Conservation (phyloP, 805 yeast genomes). For the Candida sithepensis region DNA sequence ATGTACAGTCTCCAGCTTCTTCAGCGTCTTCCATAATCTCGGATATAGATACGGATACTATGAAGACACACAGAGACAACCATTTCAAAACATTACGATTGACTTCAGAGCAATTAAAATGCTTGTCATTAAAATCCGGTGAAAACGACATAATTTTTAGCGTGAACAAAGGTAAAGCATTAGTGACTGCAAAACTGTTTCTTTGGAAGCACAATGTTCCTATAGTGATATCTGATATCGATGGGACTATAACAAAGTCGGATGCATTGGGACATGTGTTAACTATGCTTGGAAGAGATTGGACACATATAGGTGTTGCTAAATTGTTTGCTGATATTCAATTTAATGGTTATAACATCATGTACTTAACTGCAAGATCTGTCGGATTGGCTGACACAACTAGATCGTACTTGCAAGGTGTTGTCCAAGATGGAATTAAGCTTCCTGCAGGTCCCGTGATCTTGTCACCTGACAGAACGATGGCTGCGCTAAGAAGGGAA, state of each 20-base stretch:
- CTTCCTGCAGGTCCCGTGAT: constrained; percentile 93
- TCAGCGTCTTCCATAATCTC: constrained; percentile 25
- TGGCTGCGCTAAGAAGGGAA: constrained; percentile 90
- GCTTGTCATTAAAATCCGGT: constrained; percentile 72
- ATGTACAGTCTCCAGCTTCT: constrained; percentile 18
- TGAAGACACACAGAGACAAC: constrained; percentile 20
- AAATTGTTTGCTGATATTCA: constrained; percentile 82
- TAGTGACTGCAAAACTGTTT: constrained; percentile 67
- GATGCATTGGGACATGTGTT: constrained; percentile 96
- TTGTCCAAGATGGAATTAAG: constrained; percentile 68
- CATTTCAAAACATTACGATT: constrained; percentile 86
- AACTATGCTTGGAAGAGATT: constrained; percentile 90
- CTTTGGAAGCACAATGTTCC: constrained; percentile 85
- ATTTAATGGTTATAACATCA: constrained; percentile 84
- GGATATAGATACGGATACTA: constrained; percentile 22
- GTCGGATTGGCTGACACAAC: constrained; percentile 96
- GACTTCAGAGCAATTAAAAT: constrained; percentile 83
- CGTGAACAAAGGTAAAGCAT: constrained; percentile 79
- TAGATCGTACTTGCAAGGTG: constrained; percentile 72
- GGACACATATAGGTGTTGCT: constrained; percentile 98
- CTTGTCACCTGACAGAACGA: constrained; percentile 90
- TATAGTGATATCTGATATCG: constrained; percentile 94
- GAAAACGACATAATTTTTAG: constrained; percentile 74
- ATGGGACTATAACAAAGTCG: constrained; percentile 96
- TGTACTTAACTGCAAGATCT: constrained; percentile 91